phyloP scores from a whole-genome alignment of 768 basidiomycete species.

The Mycena rebaudengoi region DNA sequence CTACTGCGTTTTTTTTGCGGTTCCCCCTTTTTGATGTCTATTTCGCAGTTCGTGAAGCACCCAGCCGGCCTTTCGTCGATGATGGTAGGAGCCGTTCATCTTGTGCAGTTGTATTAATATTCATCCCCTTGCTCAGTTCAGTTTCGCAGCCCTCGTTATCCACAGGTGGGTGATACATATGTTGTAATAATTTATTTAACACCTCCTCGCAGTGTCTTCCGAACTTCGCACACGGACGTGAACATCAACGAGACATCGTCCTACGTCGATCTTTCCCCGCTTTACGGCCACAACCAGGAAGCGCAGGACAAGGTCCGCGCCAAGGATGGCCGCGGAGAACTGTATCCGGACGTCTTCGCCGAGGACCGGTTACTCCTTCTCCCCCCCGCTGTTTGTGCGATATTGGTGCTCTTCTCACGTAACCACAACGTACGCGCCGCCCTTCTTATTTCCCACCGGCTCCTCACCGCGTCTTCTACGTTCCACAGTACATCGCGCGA shows the following conservation, averaged over 20 bases:
- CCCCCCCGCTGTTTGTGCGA: constrained; percentile 77
- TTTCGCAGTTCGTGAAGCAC: constrained; percentile 72
- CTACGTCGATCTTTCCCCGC: constrained; percentile 84
- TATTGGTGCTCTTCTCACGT: constrained; percentile 90
- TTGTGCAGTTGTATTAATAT: too few relatives aligned
- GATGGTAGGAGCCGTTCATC: too few relatives aligned
- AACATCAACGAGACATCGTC: constrained; percentile 86
- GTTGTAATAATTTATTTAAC: too few relatives aligned
- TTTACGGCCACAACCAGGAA: constrained; percentile 79
- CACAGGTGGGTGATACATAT: too few relatives aligned
- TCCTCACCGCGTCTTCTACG: neutral
- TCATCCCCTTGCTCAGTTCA: too few relatives aligned
- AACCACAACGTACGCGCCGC: constrained; percentile 78
- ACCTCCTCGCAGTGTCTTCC: neutral
- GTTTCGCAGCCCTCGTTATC: constrained; percentile 84
- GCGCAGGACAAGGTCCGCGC: constrained; percentile 63
- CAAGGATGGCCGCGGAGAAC: constrained; percentile 64
- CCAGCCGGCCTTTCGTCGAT: constrained; percentile 81
- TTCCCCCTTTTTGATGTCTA: constrained; percentile 7
- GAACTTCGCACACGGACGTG: constrained; percentile 59
- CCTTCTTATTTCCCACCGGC: neutral
- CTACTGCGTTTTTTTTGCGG: neutral
- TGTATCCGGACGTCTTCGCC: constrained; percentile 78
- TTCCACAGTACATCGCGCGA: constrained; percentile 74
- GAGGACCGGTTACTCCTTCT: constrained; percentile 82